Base-by-base conservation (phyloP, 345 rosid genomes). In the Linum lewisii region DNA sequence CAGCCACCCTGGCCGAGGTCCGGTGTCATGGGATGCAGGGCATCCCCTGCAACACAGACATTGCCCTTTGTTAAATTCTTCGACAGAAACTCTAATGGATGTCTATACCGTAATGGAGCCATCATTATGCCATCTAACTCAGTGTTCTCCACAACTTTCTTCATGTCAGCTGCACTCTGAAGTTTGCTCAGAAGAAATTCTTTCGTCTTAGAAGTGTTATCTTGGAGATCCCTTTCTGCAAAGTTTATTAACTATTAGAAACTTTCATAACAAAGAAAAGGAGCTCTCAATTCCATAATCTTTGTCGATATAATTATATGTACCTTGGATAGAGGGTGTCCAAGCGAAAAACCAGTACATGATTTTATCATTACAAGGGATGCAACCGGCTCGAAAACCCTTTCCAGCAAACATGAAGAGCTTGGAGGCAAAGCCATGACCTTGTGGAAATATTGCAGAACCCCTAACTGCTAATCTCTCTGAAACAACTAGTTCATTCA, bases 21-120 rank as follows among this genome's bases (percentile, higher is more conserved):
- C 6, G 55, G 55, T 10, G 55, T 52, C 55, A 52, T 52, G 23
- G 55, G 55, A 52, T 52, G 55, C 24, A 52, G 24, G 16, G 55
- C 55, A 20, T 52, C 55, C 22, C 55, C 55, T 18, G 55, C 24
- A 21, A 52, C 23, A 21, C 24, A 20, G 23, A 20, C 55, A 52
- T 52, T 52, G 23, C 24, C 55, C 19, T 8, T 52, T 7, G 21
- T 52, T 21, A 52, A 14, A 5, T 20, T 52, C 55, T 20, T 20
- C 55, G 4, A 18, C 55, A 52, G 24, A 21, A 52, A 10, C 24
- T 52, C 22, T 23, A 7, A 52, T 52, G 55, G 55, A 8, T 20
- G 55, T 20, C 55, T 52, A 23, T 18, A 52, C 0, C 55, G 22
- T 52, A 52, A 52, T 19, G 22, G 55, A 20, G 55, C 7, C 19